A percentile compares a stretch with the other conserved stretches of the same genome.
These are phyloP conservation scores for Monosporascus sp. DNA, from an alignment of 2,329 filamentous ascomycete species.

Conservation along the genomic window DNA sequence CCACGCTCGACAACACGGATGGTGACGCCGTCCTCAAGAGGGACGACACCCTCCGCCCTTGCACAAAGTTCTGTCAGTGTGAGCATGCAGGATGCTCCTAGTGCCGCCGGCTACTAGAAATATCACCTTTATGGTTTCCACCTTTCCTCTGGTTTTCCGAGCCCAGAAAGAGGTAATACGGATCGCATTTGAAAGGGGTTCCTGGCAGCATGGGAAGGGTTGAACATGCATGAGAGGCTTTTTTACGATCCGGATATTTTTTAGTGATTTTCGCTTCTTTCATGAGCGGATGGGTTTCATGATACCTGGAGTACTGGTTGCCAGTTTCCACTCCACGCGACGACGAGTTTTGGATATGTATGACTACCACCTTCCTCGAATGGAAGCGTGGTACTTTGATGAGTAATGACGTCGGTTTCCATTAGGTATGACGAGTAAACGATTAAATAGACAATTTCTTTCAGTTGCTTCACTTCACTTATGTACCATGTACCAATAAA, in stretches of 20 bases:
- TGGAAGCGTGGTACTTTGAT: no score
- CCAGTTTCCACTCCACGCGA: no score
- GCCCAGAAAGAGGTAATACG: neutral
- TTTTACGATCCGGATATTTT: slow-evolving; percentile 7
- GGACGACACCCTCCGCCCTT: slow-evolving; percentile 8
- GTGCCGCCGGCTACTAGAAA: slow-evolving; percentile 3
- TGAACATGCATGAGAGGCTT: neutral
- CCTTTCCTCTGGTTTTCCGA: neutral
- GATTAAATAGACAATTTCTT: no score
- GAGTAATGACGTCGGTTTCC: neutral
- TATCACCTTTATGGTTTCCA: neutral
- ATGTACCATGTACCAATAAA: no score
- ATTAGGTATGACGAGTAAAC: no score
- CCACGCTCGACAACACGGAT: slow-evolving; percentile 31
- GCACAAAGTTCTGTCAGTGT: slow-evolving; percentile 18
- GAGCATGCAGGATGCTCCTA: slow-evolving; percentile 15
- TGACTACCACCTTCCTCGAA: no score
- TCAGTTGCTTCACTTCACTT: no score
- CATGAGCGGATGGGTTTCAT: slow-evolving; percentile 4
- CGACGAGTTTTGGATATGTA: no score
- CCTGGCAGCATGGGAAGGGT: neutral
- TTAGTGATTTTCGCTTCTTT: slow-evolving; percentile 7
- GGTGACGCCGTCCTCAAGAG: slow-evolving; percentile 40
- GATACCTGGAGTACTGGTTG: slow-evolving; percentile 11
- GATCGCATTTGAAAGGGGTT: no score